Percentiles rank a stretch among this genome's conserved stretches.
Evolutionary conservation across 2,329 filamentous ascomycete genomes (phyloP).

Genomic region (Colletotrichum abscissum): DNA sequence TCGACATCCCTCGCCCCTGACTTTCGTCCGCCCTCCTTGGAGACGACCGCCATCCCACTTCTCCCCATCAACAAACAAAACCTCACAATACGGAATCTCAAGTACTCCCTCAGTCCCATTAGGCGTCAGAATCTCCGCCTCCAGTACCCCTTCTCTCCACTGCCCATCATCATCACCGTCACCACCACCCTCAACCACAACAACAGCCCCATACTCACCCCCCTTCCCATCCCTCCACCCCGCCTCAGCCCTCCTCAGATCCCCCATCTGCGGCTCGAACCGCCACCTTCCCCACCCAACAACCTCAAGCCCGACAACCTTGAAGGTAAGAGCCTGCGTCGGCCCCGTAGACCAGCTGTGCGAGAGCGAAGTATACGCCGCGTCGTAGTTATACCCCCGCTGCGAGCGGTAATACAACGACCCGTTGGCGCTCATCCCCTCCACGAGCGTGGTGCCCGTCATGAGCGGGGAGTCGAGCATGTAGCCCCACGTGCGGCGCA

Average conservation of each 20-base stretch:
- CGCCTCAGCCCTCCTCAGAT: slow-evolving; percentile 35
- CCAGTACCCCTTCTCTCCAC: not conserved
- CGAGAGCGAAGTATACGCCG: slow-evolving; percentile 46
- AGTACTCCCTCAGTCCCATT: not conserved
- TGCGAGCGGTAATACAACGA: slow-evolving; percentile 46
- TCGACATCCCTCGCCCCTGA: slow-evolving; percentile 9
- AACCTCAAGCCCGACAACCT: slow-evolving; percentile 42
- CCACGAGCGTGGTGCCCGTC: slow-evolving; percentile 49
- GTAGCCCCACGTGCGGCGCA: slow-evolving; percentile 44
- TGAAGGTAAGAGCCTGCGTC: slow-evolving; percentile 41
- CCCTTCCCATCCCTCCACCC: slow-evolving; percentile 34
- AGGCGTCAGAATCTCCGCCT: slow-evolving; percentile 24
- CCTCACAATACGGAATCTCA: not conserved
- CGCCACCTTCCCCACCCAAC: slow-evolving; percentile 41
- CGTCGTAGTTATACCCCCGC: slow-evolving; percentile 45
- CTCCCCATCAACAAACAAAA: not conserved
- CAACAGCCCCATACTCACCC: slow-evolving; percentile 5
- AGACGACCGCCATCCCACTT: not conserved
- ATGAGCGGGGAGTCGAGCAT: slow-evolving; percentile 43
- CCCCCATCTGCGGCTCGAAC: slow-evolving; percentile 40
- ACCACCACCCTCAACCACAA: not conserved
- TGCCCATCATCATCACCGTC: not conserved
- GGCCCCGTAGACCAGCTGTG: slow-evolving; percentile 49
- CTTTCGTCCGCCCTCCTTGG: slow-evolving; percentile 2
- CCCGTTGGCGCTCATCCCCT: slow-evolving; percentile 50